Base-by-base conservation (phyloP, 305 asterid genomes). In the Fraxinus greggii region DNA sequence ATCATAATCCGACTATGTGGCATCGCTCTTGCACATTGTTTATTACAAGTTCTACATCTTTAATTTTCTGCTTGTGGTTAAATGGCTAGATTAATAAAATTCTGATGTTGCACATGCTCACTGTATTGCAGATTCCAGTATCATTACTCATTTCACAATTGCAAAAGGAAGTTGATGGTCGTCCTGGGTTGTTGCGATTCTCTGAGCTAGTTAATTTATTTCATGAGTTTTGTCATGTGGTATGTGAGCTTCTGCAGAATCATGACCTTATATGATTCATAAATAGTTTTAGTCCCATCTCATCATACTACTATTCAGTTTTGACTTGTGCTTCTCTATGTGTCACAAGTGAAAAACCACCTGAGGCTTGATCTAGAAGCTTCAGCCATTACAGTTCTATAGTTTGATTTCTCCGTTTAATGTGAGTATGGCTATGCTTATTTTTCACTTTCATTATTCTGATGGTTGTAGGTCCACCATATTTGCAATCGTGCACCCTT, bases 151-250 rank as follows among this genome's bases (percentile, higher is more conserved):
- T 92, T 85, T 88, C 97, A 70, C 98, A 96, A 83, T 75, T 93
- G 90, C 94, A 87, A 82, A 96, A 92, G 90, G 95, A 92, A 81
- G 90, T 85, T 42, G 91, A 88, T 79, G 95, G 92, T 61, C 87
- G 75, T 79, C 92, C 93, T 76, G 92, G 92, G 86, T 84, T 96
- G 85, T 84, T 96, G 88, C 89, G 95, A 83, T 96, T 96, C 91
- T 88, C 97, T 48, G 97, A 94, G 89, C 97, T 94, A 83, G 94
- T 96, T 82, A 92, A 91, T 86, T 86, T 96, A 54, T 86, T 96
- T 89, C 99, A 96, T 28, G 98, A 96, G 88, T 96, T 96, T 86
- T 97, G 97, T 77, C 99, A 96, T 72, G 98, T 96, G 98, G 99
- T 96, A 92, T 75, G 93, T 86, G 70, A 63, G 35, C 75, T 81